phyloP scores from a whole-genome alignment of 1,284 basidiomycete species.

The Sanghuangporus baumii region DNA sequence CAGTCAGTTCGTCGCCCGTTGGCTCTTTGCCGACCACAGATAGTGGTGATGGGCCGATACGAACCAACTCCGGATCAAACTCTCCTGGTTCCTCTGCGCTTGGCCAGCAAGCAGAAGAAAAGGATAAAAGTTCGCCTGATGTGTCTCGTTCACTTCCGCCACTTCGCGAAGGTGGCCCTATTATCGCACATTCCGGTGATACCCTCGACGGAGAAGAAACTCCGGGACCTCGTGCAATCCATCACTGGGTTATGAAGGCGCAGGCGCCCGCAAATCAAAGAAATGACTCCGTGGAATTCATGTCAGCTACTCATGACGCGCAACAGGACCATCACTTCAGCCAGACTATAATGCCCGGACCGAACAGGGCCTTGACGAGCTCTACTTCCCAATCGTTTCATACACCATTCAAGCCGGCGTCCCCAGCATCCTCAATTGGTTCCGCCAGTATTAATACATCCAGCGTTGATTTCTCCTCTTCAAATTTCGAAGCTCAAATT shows the following conservation, averaged over 20 bases:
- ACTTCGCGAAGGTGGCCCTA: conserved; percentile 2
- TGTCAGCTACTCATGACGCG: background rate
- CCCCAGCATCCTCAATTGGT: conserved; percentile 71
- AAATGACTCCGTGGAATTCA: conserved; percentile 13
- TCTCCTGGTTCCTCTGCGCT: conserved; percentile 3
- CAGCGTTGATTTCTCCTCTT: conserved; percentile 34
- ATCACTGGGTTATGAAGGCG: conserved; percentile 16
- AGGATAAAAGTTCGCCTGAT: conserved; percentile 5
- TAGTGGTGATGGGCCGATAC: conserved; percentile 10
- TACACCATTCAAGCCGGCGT: conserved; percentile 49
- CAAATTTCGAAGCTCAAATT: conserved; percentile 63
- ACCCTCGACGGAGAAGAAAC: conserved; percentile 16
- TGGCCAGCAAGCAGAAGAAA: conserved; percentile 14
- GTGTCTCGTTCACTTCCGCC: background rate
- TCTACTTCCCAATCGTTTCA: conserved; percentile 27
- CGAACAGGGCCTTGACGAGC: conserved; percentile 9
- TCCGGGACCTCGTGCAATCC: conserved; percentile 17
- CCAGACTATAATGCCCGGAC: background rate
- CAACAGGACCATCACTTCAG: conserved; percentile 33
- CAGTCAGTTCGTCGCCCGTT: conserved; percentile 64
- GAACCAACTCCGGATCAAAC: conserved; percentile 2
- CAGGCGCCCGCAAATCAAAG: conserved; percentile 9
- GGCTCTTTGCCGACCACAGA: conserved; percentile 15
- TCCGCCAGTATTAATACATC: conserved; percentile 57
- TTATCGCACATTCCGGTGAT: background rate